Base-by-base conservation (phyloP, 768 basidiomycete genomes). In the Mycena crocata region DNA sequence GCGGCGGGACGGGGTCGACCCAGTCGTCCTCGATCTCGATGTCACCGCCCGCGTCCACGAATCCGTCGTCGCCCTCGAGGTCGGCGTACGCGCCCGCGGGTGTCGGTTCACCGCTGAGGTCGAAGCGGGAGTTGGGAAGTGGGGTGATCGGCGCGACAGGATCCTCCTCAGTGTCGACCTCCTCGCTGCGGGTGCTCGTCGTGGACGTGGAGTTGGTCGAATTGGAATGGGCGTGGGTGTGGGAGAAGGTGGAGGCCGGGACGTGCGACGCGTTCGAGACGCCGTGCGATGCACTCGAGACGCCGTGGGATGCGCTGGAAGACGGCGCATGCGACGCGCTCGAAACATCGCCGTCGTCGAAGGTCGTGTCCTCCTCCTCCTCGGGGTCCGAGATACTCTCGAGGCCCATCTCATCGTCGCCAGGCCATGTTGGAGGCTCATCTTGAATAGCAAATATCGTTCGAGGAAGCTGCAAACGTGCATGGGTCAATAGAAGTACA, bases 341-440 rank as follows among this genome's bases (percentile, higher is more conserved):
- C 54, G 55, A 62, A 5, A 57, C 57, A 23, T 72, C 71, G 0
- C 69, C 74, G n/a, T 74, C 72, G 34, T 62, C 69, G 44, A 64
- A 23, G 44, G 68, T 70, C 44, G 56, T 30, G 17, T 40, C 64
- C 54, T 23, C 46, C 17, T 61, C 65, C 23, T 68, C 71, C 44
- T 91, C 87, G 35, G 90, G 87, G 62, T 93, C 95, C 8, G 93
- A 95, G 26, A 97, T 89, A 6, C 91, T 93, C 73, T 94, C 92
- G 23, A 96, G 78, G 1, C 91, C 93, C 80, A 92, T 89, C 62
- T 86, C 85, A 68, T 91, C 92, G 64, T 93, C 94, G 26, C 46
- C 46, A n/a, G 60, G 51, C 42, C 60, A 54, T 23, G 60, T 52
- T 31, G 51, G 50, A n/a, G 70, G 72, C 59, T 44, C 57, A 58